phyloP scores from a whole-genome alignment of 2,329 filamentous ascomycete genomes.

The Phialocephala subalpina region DNA sequence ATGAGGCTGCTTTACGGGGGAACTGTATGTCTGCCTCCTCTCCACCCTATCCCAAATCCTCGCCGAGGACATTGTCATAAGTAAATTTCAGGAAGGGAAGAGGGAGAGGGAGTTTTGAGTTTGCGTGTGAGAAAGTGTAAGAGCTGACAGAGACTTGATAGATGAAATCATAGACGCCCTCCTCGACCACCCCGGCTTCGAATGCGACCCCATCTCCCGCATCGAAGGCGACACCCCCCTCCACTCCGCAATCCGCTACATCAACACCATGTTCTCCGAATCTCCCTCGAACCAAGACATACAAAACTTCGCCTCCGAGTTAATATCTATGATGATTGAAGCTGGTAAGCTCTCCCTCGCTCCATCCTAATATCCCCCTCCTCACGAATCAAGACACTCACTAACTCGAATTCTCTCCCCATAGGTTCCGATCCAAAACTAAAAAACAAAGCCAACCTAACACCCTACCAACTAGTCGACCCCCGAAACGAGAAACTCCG shows the following conservation, averaged over 20 bases:
- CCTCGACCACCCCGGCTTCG: conserved; percentile 83
- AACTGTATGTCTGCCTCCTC: conserved; percentile 68
- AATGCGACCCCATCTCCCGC: conserved; percentile 81
- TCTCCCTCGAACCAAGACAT: conserved; percentile 48
- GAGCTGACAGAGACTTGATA: conserved; percentile 41
- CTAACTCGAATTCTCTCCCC: no score
- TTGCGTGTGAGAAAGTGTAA: not conserved
- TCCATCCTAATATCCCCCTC: no score
- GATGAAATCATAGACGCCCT: conserved; percentile 84
- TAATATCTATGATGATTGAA: conserved; percentile 84
- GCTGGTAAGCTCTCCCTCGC: no score
- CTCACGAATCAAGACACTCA: no score
- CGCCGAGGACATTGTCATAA: not conserved
- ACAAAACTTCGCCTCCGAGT: conserved; percentile 68
- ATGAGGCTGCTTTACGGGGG: conserved; percentile 85
- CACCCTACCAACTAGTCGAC: conserved; percentile 76
- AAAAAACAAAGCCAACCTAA: conserved; percentile 77
- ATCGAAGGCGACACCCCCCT: conserved; percentile 80
- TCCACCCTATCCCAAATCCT: not conserved
- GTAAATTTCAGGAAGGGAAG: no score
- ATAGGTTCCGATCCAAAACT: conserved; percentile 68
- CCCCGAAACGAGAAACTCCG: conserved; percentile 70
- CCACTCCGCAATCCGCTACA: conserved; percentile 80
- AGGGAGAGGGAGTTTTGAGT: no score
- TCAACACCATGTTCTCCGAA: conserved; percentile 59